Base-by-base conservation (phyloP, 129 eudicot species). In the Flaveria brownii region DNA sequence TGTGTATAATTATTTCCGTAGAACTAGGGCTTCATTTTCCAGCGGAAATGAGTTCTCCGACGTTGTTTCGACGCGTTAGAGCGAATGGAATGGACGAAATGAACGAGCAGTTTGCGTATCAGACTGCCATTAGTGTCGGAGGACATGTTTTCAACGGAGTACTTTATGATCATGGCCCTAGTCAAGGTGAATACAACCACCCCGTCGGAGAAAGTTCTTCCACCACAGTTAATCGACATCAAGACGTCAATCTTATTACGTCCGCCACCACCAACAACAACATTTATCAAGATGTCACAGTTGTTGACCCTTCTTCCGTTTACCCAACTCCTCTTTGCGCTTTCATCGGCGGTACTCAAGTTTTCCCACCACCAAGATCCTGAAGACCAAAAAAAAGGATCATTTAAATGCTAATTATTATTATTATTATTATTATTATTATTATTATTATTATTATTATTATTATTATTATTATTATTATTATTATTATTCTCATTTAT, bases 61-160 rank as follows among this genome's bases (percentile, higher is more conserved):
- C 90, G 17, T 72, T 86, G 25, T 87, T 90, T 59, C 85, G 82
- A 4, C 84, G 96, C 76, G 89, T 90, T 49, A 80, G 82, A 75
- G 92, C 87, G 61, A 85, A 84, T 42, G 74, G 89, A 14, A 81
- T 84, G 41, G 87, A 84, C 23, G 87, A 87, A 20, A 77, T 76
- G 0, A 79, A 87, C 12, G 90, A 90, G 64, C 90, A 87, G 13
- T 71, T 71, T 54, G 96, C 92, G 2, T 90, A 90, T 72, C 88
- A 87, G 80, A 90, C 96, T 28, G 88, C 96, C 42, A 83, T 90
- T 1, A 85, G 82, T 75, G 79, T 90, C 0, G 90, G 86, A 6
- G 96, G 96, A 2, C 96, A 86, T 59, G 78, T 86, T 65, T 90
- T 90, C 77, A 87, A 87, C 76, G 96, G 96, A 74, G 84, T 90